Base-by-base conservation (phyloP, 2,329 filamentous ascomycete genomes). In the Pyrenophora teres region DNA sequence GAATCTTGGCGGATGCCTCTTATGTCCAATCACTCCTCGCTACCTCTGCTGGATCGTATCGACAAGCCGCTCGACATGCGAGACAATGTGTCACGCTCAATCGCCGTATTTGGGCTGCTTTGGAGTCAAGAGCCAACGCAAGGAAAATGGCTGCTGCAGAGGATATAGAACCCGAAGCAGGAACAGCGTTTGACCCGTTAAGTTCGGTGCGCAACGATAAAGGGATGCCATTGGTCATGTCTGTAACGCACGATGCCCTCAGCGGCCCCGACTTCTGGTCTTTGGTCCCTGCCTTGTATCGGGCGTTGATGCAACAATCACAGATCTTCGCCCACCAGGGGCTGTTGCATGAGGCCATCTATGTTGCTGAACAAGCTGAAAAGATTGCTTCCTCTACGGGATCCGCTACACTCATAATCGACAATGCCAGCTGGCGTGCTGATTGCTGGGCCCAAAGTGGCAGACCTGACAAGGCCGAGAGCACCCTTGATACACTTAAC, bases 321-420 rank as follows among this genome's bases (percentile, higher is more conserved):
- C 82, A 83, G 3, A 78, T 96, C 1, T 96, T 92, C 62, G 85
- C 88, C 1, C 88, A 96, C 59, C 83, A 94, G 57, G 94, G 94
- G 23, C 83, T 96, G 74, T 90, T 92, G 58, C 87, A 90, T 54
- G 93, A 97, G 70, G 93, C 93, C 2, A 77, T 93, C 0, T 94
- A 92, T 69, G 95, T 96, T 62, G 87, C 88, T 1, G 88, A 97
- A 61, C 89, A 94, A 63, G 92, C 92, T 0, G 80, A 88, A 46
- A 90, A 88, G 64, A 83, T 96, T 53, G 90, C 90, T 18, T 80
- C 82, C 52, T 84, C 82, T n/a, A 83, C 89, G 7, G 78, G 82
- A 40, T 86, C 88, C 0, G 79, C 82, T 31, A 79, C 86, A 10
- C 75, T 81, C 1, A 69, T 78, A 23, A 72, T 77, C 16, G 75